Evolutionary conservation across 2,329 filamentous ascomycete species (phyloP).

Genomic region (Elsinoe perseae): DNA sequence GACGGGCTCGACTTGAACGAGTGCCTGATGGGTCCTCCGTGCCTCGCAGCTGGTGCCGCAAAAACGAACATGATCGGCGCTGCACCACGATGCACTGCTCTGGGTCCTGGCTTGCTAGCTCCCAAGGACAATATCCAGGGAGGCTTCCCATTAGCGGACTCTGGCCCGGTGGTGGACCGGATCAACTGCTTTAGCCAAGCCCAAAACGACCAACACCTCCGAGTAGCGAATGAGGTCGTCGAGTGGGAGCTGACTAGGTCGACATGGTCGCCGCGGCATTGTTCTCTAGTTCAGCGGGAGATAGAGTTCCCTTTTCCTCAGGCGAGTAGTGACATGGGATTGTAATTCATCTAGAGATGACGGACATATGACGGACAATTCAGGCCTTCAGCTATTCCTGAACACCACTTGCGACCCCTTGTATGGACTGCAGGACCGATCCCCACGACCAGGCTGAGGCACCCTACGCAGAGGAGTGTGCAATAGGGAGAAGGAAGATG

Average conservation of each 20-base stretch:
- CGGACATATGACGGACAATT: conserved; percentile 1
- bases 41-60: background rate
- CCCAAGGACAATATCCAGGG: background rate
- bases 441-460: background rate
- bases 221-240: background rate
- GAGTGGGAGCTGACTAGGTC: background rate
- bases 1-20: conserved; percentile 12
- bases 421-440: background rate
- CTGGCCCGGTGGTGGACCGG: conserved; percentile 1
- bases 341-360: background rate
- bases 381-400: background rate
- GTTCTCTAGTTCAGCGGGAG: background rate
- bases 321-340: background rate
- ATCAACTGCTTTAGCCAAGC: background rate
- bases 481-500: background rate
- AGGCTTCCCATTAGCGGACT: conserved; percentile 13
- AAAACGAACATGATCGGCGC: conserved; percentile 7
- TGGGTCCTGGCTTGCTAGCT: background rate
- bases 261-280: conserved; percentile 1
- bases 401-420: background rate
- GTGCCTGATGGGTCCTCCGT: too few relatives aligned
- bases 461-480: too few relatives aligned
- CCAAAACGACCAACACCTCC: conserved; percentile 1
- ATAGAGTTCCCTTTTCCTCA: background rate
- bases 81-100: too few relatives aligned